phyloP scores from a whole-genome alignment of 257 asterid species.

The Cinchona pubescens region DNA sequence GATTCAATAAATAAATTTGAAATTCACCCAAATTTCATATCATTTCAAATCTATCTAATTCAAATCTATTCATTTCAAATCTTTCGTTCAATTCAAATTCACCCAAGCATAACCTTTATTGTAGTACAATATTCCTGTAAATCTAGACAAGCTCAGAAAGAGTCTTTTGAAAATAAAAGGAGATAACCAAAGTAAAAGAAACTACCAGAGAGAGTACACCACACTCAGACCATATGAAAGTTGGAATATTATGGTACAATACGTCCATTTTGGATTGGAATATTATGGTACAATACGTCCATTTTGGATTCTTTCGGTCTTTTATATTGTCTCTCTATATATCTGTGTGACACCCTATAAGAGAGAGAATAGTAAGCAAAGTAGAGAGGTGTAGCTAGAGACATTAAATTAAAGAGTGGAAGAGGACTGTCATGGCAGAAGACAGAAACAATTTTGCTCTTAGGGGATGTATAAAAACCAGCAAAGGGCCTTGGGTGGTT shows the following conservation, averaged over 20 bases:
- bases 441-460: neutral
- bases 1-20: too few species aligned
- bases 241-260: slow-evolving; percentile 5
- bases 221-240: slow-evolving; percentile 1
- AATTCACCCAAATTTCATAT: too few species aligned
- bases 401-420: neutral
- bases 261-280: slow-evolving; percentile 2
- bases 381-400: neutral
- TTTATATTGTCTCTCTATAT: too few species aligned
- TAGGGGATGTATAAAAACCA: slow-evolving; percentile 63
- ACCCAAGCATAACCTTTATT: too few species aligned
- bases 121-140: neutral
- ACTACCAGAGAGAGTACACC: neutral
- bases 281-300: neutral
- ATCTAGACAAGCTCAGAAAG: neutral
- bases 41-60: too few species aligned
- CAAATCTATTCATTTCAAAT: too few species aligned
- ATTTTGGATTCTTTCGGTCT: slow-evolving; percentile 17
- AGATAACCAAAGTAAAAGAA: neutral
- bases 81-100: too few species aligned
- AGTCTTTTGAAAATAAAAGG: neutral
- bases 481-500: slow-evolving; percentile 74
- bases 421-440: neutral
- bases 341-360: too few species aligned
- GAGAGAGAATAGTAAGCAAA: neutral